Percentiles rank a stretch among this genome's conserved stretches.
Evolutionary conservation across 768 basidiomycete genomes (phyloP).

Genomic region (Cyathus striatus): DNA sequence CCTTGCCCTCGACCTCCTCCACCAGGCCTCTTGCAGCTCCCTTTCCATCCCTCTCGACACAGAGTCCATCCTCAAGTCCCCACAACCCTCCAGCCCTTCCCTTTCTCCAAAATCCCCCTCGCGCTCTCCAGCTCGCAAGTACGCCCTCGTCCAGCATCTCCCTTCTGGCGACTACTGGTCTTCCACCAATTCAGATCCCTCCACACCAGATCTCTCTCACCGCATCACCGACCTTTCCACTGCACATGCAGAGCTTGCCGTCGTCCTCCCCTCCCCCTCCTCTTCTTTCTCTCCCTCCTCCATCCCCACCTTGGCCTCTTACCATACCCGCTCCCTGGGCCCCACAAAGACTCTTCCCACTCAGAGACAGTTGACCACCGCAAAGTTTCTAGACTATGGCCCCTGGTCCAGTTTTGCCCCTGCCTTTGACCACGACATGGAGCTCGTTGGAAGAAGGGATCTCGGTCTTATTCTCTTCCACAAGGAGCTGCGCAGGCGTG

Average conservation of each 20-base stretch:
- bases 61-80: slow-evolving; percentile 22
- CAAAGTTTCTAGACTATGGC: slow-evolving; percentile 77
- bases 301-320: slow-evolving; percentile 60
- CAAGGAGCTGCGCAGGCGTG: slow-evolving; percentile 37
- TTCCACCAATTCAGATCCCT: slow-evolving; percentile 49
- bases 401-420: slow-evolving; percentile 74
- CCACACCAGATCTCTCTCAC: slow-evolving; percentile 37
- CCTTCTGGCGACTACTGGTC: slow-evolving; percentile 79
- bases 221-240: slow-evolving; percentile 45
- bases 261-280: slow-evolving; percentile 63
- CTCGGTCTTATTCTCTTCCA: slow-evolving; percentile 57
- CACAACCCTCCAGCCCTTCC: slow-evolving; percentile 8
- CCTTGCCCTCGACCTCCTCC: slow-evolving; percentile 65
- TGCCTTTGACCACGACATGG: slow-evolving; percentile 72
- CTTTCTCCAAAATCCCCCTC: slow-evolving; percentile 5
- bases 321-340: slow-evolving; percentile 37
- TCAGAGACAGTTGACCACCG: slow-evolving; percentile 54
- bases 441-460: slow-evolving; percentile 56
- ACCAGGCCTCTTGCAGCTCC: slow-evolving; percentile 56
- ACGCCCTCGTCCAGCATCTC: slow-evolving; percentile 76
- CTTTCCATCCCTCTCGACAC: slow-evolving; percentile 39
- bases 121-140: slow-evolving; percentile 38
- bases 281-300: slow-evolving; percentile 37
- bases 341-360: slow-evolving; percentile 37
- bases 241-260: slow-evolving; percentile 72